Percentiles rank a stretch among this genome's conserved stretches.
Evolutionary conservation across 345 rosid genomes (phyloP).

Genomic region (Boechera stricta): DNA sequence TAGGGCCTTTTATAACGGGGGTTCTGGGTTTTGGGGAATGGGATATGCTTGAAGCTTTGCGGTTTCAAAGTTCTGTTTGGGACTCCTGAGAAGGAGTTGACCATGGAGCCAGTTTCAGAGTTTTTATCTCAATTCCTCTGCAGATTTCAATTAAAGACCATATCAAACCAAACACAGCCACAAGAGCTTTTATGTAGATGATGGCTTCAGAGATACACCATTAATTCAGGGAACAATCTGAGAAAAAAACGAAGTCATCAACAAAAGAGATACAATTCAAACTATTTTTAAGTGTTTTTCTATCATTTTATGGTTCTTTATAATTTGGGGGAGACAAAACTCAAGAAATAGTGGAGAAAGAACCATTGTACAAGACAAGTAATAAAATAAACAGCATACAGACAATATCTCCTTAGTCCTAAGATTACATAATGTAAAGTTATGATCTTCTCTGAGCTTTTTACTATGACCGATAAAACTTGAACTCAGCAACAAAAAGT

Average conservation of each 20-base stretch:
- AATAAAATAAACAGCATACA: not conserved
- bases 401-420: slow-evolving; percentile 13
- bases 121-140: not conserved
- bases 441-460: slow-evolving; percentile 1
- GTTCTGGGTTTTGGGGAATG: not conserved
- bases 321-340: slow-evolving; percentile 9
- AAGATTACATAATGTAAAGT: not conserved
- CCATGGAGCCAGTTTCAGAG: not conserved
- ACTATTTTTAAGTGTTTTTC: slow-evolving; percentile 4
- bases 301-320: slow-evolving; percentile 8
- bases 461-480: slow-evolving; percentile 10
- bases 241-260: slow-evolving; percentile 5
- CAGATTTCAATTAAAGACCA: not conserved
- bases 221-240: slow-evolving; percentile 3
- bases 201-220: not conserved
- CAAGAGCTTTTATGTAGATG: not conserved
- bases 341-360: slow-evolving; percentile 21
- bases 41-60: not conserved
- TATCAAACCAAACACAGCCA: not conserved
- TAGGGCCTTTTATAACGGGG: not conserved
- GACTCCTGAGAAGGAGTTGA: not conserved
- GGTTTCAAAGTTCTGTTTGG: not conserved
- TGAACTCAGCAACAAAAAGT: slow-evolving; percentile 6
- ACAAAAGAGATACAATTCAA: not conserved
- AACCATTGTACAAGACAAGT: slow-evolving; percentile 16